Percentiles rank a stretch among this genome's conserved stretches.
Evolutionary conservation across 176 grass and related monocot species (phyloP).

Genomic region (Cocos nucifera): DNA sequence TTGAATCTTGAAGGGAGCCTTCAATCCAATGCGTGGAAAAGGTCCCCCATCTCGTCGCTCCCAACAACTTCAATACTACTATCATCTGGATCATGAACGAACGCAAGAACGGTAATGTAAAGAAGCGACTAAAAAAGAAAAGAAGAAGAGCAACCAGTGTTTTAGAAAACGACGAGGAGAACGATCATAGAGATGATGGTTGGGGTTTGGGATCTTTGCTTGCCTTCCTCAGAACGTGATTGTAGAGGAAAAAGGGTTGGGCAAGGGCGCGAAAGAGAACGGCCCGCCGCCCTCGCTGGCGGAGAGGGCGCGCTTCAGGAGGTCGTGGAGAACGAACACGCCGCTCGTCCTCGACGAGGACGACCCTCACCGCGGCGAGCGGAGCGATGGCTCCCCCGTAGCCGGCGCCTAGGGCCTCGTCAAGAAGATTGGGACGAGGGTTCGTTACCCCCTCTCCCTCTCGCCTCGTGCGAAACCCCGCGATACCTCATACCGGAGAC

Average conservation of each 20-base stretch:
- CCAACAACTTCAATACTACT: too few species aligned
- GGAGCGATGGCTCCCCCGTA: conserved; percentile 1
- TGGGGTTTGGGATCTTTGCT: background rate
- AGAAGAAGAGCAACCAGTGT: conserved; percentile 1
- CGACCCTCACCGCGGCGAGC: conserved; percentile 6
- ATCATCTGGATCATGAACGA: too few species aligned
- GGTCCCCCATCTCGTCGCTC: too few species aligned
- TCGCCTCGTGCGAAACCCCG: too few species aligned
- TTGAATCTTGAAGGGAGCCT: too few species aligned
- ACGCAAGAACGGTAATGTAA: too few species aligned
- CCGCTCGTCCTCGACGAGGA: conserved; percentile 57
- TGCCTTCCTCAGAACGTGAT: conserved; percentile 47
- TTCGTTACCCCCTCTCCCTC: too few species aligned
- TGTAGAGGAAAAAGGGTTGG: conserved; percentile 44
- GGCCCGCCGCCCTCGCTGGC: background rate
- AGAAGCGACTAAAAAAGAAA: too few species aligned
- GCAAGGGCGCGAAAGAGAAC: conserved; percentile 33
- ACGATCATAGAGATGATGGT: too few species aligned
- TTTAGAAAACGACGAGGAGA: background rate
- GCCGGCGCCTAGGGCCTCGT: conserved; percentile 42
- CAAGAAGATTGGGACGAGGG: conserved; percentile 25
- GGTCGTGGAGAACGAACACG: conserved; percentile 52
- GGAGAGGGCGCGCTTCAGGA: conserved; percentile 40
- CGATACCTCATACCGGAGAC: too few species aligned
- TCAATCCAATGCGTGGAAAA: too few species aligned